Conservation (phyloP, 257 asterid species). For the Capsicum rhomboideum region DNA sequence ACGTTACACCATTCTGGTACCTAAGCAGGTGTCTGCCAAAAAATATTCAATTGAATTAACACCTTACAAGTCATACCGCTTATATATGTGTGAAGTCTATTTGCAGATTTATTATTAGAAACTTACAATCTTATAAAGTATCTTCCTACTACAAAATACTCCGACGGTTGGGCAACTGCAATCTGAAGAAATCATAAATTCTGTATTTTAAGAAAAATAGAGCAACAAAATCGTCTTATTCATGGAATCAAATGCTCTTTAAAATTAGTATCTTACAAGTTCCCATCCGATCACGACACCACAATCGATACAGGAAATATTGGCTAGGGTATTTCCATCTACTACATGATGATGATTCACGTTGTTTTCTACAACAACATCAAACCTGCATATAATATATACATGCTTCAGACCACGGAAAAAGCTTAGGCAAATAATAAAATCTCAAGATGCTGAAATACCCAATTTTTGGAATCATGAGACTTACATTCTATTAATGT, state of each 20-base stretch:
- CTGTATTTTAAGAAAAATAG: neutral
- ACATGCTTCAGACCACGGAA: neutral
- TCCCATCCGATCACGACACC: neutral
- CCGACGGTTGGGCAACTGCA: neutral
- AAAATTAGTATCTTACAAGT: neutral
- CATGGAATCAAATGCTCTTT: neutral
- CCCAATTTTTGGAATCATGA: neutral
- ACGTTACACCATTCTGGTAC: neutral
- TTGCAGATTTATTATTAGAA: neutral
- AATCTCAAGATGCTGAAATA: neutral
- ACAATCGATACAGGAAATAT: neutral
- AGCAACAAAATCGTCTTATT: neutral
- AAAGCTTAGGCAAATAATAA: neutral
- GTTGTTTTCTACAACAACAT: neutral
- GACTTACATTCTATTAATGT: neutral
- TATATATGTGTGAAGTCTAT: neutral
- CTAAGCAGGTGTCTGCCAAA: neutral
- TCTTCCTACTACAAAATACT: neutral
- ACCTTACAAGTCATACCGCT: neutral
- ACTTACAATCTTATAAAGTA: neutral
- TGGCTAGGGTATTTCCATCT: neutral
- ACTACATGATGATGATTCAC: neutral
- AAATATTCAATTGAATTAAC: neutral
- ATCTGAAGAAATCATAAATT: neutral
- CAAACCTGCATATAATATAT: neutral